phyloP scores from a whole-genome alignment of 495 filamentous ascomycete genomes.

The Lepidopterella palustris region DNA sequence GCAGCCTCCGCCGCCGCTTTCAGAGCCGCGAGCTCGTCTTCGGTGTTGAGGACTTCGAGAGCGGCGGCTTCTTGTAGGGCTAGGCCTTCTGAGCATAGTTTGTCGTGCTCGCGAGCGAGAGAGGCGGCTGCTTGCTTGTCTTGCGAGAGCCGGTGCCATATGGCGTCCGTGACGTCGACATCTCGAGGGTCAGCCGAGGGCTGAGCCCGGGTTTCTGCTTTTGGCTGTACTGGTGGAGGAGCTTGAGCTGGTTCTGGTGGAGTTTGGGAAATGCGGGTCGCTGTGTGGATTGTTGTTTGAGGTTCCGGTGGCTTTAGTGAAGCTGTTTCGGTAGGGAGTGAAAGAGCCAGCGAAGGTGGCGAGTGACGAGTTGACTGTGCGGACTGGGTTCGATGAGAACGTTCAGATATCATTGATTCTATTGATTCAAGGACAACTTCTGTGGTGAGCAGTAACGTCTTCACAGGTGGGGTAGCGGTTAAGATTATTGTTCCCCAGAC shows the following conservation, averaged over 20 bases:
- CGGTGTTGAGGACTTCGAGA: not conserved
- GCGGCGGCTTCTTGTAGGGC: conserved; percentile 1
- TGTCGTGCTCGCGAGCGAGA: conserved; percentile 7
- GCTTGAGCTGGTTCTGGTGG: not conserved
- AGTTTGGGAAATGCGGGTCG: not conserved
- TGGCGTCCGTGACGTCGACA: conserved; percentile 50
- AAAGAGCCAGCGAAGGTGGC: not conserved
- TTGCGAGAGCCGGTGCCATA: conserved; percentile 54
- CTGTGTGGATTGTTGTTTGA: not conserved
- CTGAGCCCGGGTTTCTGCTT: not conserved
- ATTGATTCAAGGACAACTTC: conserved; percentile 5
- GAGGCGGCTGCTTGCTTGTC: conserved; percentile 39
- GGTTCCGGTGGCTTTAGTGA: not conserved
- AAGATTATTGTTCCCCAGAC: conserved; percentile 45
- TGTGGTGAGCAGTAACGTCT: conserved; percentile 9
- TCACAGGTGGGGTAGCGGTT: conserved; percentile 9
- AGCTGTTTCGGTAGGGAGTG: not conserved
- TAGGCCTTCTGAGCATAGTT: conserved; percentile 4
- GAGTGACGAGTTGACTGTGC: not conserved
- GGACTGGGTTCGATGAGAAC: conserved; percentile 7
- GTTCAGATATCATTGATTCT: conserved; percentile 13
- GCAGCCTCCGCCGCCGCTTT: conserved; percentile 5
- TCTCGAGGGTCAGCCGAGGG: conserved; percentile 39
- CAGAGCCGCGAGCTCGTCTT: conserved; percentile 7
- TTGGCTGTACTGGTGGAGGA: not conserved